Percentiles rank a stretch among this genome's conserved stretches.
Conservation (phyloP, 164 flowering plant genomes). For the Platanus orientalis region DNA sequence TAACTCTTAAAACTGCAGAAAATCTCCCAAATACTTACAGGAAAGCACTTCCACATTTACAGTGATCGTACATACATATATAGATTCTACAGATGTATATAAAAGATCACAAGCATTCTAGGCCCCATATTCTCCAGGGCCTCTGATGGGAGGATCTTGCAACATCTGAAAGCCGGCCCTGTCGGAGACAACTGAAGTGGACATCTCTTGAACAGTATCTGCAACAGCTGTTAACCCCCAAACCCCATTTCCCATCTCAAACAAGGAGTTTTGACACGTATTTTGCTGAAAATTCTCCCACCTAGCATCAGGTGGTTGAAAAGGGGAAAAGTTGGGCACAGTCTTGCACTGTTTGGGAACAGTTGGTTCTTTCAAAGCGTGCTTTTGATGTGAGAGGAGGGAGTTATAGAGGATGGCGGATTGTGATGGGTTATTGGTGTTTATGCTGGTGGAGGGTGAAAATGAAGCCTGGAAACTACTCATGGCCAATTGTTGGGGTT, state of each 20-base stretch:
- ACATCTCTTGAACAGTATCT: slow-evolving; percentile 26
- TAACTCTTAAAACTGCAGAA: background rate
- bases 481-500: slow-evolving; percentile 8
- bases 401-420: slow-evolving; percentile 22
- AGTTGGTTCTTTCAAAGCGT: slow-evolving; percentile 13
- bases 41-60: background rate
- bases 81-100: background rate
- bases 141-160: slow-evolving; percentile 25
- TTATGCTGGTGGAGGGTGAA: slow-evolving; percentile 5
- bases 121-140: slow-evolving; percentile 29
- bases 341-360: slow-evolving; percentile 39
- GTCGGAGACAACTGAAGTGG: slow-evolving; percentile 36
- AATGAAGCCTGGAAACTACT: slow-evolving; percentile 17
- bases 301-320: slow-evolving; percentile 20
- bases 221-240: slow-evolving; percentile 11
- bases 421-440: slow-evolving; percentile 18
- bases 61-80: background rate
- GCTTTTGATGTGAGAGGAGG: slow-evolving; percentile 36
- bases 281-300: slow-evolving; percentile 19
- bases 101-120: background rate
- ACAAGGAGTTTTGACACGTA: slow-evolving; percentile 21
- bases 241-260: slow-evolving; percentile 29
- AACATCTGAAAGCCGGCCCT: slow-evolving; percentile 29
- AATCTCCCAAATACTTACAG: background rate
- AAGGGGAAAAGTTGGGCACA: slow-evolving; percentile 28